These are phyloP conservation scores for Leucocoprinus sp. DNA, from an alignment of 768 basidiomycete genomes.

Conservation along the genomic window DNA sequence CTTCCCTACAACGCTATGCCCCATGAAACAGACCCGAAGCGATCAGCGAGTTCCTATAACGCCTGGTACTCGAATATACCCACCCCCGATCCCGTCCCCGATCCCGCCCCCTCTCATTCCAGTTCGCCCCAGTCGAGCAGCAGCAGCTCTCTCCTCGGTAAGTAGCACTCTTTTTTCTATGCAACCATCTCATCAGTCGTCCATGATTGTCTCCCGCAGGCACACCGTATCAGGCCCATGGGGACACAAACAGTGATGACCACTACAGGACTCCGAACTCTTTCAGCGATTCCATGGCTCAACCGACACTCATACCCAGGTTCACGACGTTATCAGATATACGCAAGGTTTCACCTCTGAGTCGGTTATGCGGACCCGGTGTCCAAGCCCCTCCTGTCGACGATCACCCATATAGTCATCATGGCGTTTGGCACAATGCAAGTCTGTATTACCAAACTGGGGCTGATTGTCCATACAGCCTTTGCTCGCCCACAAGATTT, in stretches of 20 bases:
- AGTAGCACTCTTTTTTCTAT: not conserved
- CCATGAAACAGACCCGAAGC: not conserved
- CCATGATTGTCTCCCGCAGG: not conserved
- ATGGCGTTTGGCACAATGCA: not conserved
- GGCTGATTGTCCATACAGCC: not conserved
- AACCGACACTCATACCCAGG: not conserved
- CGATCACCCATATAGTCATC: not conserved
- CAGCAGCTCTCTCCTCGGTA: constrained; percentile 7
- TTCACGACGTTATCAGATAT: not conserved
- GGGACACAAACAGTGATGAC: not conserved
- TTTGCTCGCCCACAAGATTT: not conserved
- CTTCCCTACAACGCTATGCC: not conserved
- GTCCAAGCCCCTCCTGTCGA: not conserved
- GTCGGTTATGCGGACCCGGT: not conserved
- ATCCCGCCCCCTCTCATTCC: not conserved
- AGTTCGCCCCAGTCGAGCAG: constrained; percentile 6
- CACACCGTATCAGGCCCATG: constrained; percentile 3
- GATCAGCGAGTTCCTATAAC: not conserved
- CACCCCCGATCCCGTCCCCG: not conserved
- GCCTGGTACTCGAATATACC: not conserved
- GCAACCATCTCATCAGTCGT: not conserved
- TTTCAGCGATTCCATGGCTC: not conserved
- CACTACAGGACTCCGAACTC: not conserved
- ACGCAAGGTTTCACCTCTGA: not conserved
- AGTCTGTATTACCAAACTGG: not conserved